Conservation (phyloP, 805 yeast genomes). For the Hanseniaspora clermontiae region DNA sequence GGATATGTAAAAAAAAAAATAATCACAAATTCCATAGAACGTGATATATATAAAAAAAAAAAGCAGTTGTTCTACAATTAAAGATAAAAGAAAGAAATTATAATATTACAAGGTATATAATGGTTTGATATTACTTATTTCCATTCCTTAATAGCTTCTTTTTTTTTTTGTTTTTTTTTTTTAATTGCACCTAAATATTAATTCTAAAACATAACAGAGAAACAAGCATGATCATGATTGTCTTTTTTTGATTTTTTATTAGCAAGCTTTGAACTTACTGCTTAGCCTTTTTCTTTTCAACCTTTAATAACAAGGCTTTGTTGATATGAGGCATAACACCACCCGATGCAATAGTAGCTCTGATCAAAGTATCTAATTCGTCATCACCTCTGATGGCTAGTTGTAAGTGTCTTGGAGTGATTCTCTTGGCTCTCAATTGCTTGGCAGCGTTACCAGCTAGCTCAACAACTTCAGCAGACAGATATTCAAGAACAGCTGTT, state of each 20-base stretch:
- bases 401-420: constrained; percentile 93
- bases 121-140: not conserved
- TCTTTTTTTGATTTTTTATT: not conserved
- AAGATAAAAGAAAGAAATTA: no score
- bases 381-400: constrained; percentile 97
- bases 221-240: not conserved
- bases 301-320: constrained; percentile 66
- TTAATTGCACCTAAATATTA: not conserved
- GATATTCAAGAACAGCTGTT: constrained; percentile 89
- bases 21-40: no score
- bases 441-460: constrained; percentile 98
- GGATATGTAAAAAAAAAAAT: no score
- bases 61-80: not conserved
- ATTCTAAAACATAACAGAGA: not conserved
- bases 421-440: constrained; percentile 89
- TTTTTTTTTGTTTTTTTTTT: not conserved
- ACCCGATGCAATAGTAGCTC: constrained; percentile 94
- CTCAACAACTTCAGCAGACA: constrained; percentile 94
- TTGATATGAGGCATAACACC: constrained; percentile 95
- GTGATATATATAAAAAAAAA: no score
- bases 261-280: not conserved
- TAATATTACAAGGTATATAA: not conserved
- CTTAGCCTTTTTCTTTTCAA: constrained; percentile 40
- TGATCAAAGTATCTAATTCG: constrained; percentile 83
- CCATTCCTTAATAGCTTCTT: not conserved